Base-by-base conservation (phyloP, 2,329 filamentous ascomycete genomes). In the Cladosporium sp. region DNA sequence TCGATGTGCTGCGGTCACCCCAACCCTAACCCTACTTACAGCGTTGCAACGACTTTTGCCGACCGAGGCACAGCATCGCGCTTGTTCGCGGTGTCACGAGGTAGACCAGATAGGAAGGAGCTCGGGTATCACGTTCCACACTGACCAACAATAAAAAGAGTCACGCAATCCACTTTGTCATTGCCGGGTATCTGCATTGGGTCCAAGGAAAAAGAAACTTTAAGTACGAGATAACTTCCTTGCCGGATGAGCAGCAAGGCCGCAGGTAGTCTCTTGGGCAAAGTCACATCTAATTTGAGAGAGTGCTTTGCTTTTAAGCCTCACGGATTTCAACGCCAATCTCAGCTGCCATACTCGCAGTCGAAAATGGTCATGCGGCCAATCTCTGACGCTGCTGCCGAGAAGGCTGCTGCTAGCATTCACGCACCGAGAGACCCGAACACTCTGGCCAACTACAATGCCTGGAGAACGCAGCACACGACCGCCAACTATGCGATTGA, bases 381-480 rank as follows among this genome's bases (percentile, higher is more conserved):
- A 8, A 43, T 50, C 8, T 38, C 48, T 2, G 48, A 50, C 18
- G 40, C 40, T 10, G 48, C 48, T 9, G 48, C 37, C 48, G 48
- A 50, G 9, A 57, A 43, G 48, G 65, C 63, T n/a, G 65, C 64
- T 18, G 59, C 57, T n/a, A 61, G 57, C 40, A 66, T 69, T 11
- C 64, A 67, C 44, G 54, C 63, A 35, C 64, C 60, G 8, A 57
- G 68, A 57, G 92, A 97, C 72, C 90, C 90, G 49, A 95, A 90
- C 70, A 96, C 93, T 22, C 74, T 93, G 54, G 87, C 88, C 67
- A 97, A 97, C 75, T 96, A 96, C 72, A 84, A 88, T 70, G 84
- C 86, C 52, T 96, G 89, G 84, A 77, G 82, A 56, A 95, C 89
- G 14, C 84, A 80, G 67, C 90, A 96, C 74, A 93, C 89, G 16